Base-by-base conservation (phyloP, 371 early-diverging fungal genomes). In the Sporodiniella umbellata region DNA sequence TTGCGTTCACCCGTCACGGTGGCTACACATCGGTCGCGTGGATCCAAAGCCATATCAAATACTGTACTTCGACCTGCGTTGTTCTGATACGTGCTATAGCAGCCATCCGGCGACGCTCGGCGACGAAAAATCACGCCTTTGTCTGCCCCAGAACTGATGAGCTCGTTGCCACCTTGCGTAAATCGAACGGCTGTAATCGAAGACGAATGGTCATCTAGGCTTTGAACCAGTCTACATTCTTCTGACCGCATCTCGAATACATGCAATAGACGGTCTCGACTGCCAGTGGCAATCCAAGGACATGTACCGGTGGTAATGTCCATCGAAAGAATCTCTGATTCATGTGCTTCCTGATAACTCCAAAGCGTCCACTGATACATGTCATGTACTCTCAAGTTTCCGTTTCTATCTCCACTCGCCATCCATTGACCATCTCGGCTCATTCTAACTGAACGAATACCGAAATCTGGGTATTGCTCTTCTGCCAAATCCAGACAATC, bases 141-240 rank as follows among this genome's bases (percentile, higher is more conserved):
- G 56, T 93, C 94, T 4, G 92, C 91, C 4, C 87, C 88, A 57
- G 88, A 87, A 58, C 90, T 93, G 40, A 93, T 74, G 24, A 93
- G 65, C 17, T 70, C 66, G 8, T 68, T 60, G 5, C 89, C 90
- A 39, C 75, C 68, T 22, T 78, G 70, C 2, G 84, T 67, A 53
- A 93, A 92, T 23, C 73, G 66, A 37, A 92, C 84, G 19, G 84
- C 75, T 4, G 91, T 89, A 8, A 93, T 86, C 2, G 92, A 88
- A 1, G 92, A 87, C 10, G 94, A 89, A 57, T 93, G 94, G 47
- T 92, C 94, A 47, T 89, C 91, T 17, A 93, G 64, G 19, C 90
- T 92, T 53, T 91, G 90, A 2, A 87, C 62, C 4, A 90, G 66
- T 11, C 80, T 72, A 37, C 81, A 87, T 12, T 75, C 66, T 15